Evolutionary conservation across 768 basidiomycete genomes (phyloP).

Genomic region (Piloderma croceum): DNA sequence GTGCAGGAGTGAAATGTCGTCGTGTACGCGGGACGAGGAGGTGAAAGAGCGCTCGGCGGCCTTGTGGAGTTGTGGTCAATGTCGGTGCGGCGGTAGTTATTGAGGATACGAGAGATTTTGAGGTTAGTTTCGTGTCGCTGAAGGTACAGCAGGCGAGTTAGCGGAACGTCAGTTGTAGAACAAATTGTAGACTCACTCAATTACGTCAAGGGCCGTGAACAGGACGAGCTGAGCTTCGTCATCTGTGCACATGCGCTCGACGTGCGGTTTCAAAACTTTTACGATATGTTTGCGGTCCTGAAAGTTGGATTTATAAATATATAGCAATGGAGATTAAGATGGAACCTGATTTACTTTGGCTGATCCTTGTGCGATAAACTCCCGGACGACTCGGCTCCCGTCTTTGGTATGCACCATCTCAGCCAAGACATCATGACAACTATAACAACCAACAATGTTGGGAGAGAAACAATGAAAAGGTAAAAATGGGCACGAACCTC

Average conservation of each 20-base stretch:
- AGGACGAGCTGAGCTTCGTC: slow-evolving; percentile 88
- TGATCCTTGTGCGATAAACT: slow-evolving; percentile 75
- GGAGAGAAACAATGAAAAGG: not conserved
- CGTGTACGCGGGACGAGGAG: slow-evolving; percentile 78
- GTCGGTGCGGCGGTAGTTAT: slow-evolving; percentile 55
- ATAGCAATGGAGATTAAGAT: not conserved
- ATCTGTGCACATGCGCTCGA: slow-evolving; percentile 82
- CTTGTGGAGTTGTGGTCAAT: slow-evolving; percentile 60
- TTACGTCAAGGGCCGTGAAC: slow-evolving; percentile 84
- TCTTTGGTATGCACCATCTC: slow-evolving; percentile 95
- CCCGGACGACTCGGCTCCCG: slow-evolving; percentile 79
- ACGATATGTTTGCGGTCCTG: slow-evolving; percentile 89
- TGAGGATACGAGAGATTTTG: slow-evolving; percentile 71
- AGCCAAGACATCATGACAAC: slow-evolving; percentile 78
- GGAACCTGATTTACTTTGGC: slow-evolving; percentile 60
- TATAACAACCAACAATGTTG: slow-evolving; percentile 21
- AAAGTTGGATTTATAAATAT: not conserved
- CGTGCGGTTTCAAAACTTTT: slow-evolving; percentile 83
- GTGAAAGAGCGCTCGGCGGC: slow-evolving; percentile 78
- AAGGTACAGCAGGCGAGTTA: not conserved
- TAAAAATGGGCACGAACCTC: slow-evolving; percentile 40
- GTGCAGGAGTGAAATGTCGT: slow-evolving; percentile 82
- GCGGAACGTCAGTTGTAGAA: not conserved
- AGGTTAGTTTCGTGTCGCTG: slow-evolving; percentile 87
- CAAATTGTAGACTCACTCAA: slow-evolving; percentile 57